Base-by-base conservation (phyloP, 257 asterid species). In the Lavandula angustifolia region DNA sequence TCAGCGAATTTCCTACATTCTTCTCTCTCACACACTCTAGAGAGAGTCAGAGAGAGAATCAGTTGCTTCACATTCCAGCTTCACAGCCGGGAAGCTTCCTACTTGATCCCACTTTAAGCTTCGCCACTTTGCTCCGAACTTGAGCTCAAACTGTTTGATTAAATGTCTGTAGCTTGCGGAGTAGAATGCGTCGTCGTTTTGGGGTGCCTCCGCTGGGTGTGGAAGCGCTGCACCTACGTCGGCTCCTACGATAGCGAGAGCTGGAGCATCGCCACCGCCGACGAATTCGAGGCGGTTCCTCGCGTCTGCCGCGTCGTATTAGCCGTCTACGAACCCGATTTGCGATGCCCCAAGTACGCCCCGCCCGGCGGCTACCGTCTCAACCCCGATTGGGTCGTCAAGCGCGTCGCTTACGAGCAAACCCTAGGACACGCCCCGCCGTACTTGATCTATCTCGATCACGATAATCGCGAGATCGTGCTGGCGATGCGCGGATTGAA, bases 211-310 rank as follows among this genome's bases (percentile, higher is more conserved):
- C 89, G 99, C 32, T 94, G 99, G 99, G 95, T 62, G 0, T 94
- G 97, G 99, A 92, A 89, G 82, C 97, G 99, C 61, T 94, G 99
- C 73, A 94, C 97, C 71, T 87, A 94, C 82, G 72, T 83, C 78
- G 99, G 99, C 46, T 70, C 84, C 77, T 88, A 94, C 75, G 99
- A 94, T 79, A 90, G 95, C 83, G 81, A 82, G 63, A 62, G 76
- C 22, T 94, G 99, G 99, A 50, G 92, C 60, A 38, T 34, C 52
- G 92, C 99, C 75, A 87, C 94, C 49, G 61, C 68, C 6, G 95
- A 80, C 16, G 99, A 94, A 60, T 84, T 94, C 79, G 84, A 81
- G 13, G 81, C 96, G 38, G 35, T 92, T n/a, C 97, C 97, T 0
- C 94, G 96, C 50, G 54, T 83, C 77, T 92, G 99, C 82, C 95